phyloP scores from a whole-genome alignment of 495 filamentous ascomycete species.

The Aspergillus baeticus region DNA sequence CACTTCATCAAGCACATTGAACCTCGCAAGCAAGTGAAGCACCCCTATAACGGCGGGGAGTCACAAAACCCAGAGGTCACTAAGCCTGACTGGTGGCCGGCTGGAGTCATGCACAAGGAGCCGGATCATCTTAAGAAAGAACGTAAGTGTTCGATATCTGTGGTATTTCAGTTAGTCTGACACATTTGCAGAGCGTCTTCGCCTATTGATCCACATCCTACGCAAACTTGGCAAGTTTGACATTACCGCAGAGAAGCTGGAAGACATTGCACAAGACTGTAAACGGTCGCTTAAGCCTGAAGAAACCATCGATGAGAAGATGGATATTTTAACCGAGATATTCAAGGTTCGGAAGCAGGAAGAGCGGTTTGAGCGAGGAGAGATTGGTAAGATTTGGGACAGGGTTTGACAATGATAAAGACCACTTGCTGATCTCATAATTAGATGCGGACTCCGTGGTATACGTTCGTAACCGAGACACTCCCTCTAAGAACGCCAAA shows the following conservation, averaged over 20 bases:
- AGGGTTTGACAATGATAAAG: background rate
- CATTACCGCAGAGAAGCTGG: conserved; percentile 41
- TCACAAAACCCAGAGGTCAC: conserved; percentile 52
- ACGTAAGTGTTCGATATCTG: conserved; percentile 49
- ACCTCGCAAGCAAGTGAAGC: conserved; percentile 79
- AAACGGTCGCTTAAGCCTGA: conserved; percentile 38
- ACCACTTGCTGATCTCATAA: conserved; percentile 4
- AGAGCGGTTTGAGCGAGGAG: conserved; percentile 49
- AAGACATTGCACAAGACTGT: conserved; percentile 41
- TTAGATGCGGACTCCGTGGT: conserved; percentile 37
- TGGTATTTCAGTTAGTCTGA: background rate
- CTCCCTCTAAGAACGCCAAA: conserved; percentile 38
- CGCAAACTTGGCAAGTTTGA: conserved; percentile 34
- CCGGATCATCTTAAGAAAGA: conserved; percentile 80
- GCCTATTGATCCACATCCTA: conserved; percentile 47
- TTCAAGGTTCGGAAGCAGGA: conserved; percentile 53
- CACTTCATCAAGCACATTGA: conserved; percentile 80
- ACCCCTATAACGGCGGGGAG: conserved; percentile 71
- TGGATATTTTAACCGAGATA: conserved; percentile 50
- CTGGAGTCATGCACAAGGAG: conserved; percentile 65
- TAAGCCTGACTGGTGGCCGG: conserved; percentile 83
- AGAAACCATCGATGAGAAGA: conserved; percentile 33
- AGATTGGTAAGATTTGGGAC: conserved; percentile 43
- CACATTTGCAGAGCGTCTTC: conserved; percentile 33
- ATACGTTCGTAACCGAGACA: conserved; percentile 39